These are phyloP conservation scores for Neoboletus subvelutipes DNA, from an alignment of 768 basidiomycete genomes.

Conservation along the genomic window DNA sequence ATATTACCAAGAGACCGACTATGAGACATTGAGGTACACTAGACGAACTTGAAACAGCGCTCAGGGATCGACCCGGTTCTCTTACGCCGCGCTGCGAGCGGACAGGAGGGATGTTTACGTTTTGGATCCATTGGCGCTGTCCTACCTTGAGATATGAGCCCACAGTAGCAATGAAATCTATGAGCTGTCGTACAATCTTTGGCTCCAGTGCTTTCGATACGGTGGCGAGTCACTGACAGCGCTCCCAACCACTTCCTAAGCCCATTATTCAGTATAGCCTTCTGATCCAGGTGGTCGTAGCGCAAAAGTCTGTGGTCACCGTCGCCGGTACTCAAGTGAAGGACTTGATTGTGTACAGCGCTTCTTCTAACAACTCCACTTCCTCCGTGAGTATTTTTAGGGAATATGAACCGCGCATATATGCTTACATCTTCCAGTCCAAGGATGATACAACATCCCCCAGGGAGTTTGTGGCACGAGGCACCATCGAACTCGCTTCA, in stretches of 20 bases:
- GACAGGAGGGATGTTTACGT: background rate
- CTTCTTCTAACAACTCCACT: background rate
- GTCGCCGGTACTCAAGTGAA: background rate
- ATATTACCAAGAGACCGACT: no score
- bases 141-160: no score
- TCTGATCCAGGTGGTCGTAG: background rate
- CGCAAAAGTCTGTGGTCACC: background rate
- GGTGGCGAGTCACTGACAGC: background rate
- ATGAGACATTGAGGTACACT: no score
- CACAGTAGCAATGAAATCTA: no score
- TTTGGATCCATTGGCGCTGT: background rate
- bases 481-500: slow-evolving; percentile 5
- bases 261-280: background rate
- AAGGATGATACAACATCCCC: background rate
- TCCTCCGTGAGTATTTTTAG: background rate
- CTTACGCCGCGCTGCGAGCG: background rate
- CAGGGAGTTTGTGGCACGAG: background rate
- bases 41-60: no score
- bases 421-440: background rate
- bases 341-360: background rate
- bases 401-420: background rate
- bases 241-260: background rate
- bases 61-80: no score
- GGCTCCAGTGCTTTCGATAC: background rate
- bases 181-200: background rate